These are phyloP conservation scores for Endotrypanum monterogeii DNA, from an alignment of 208 protist species.

Conservation along the genomic window DNA sequence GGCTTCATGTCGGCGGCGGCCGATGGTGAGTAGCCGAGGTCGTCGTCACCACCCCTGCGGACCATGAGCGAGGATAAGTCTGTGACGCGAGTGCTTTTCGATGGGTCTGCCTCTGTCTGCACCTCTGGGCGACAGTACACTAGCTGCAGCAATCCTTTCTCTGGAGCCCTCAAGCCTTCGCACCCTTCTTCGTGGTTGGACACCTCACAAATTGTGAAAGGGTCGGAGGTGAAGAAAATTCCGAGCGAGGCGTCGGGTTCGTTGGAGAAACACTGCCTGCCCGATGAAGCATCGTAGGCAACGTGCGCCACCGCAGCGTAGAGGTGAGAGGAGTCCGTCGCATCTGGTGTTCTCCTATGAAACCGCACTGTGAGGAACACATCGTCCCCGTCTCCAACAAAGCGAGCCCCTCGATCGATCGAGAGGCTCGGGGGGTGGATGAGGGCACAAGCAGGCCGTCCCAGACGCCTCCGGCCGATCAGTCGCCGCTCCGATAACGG, in stretches of 20 bases:
- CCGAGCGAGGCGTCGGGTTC: conserved; percentile 1
- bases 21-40: not conserved
- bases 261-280: conserved; percentile 10
- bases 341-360: conserved; percentile 9
- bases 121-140: conserved; percentile 31
- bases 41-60: not conserved
- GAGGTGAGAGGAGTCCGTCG: conserved; percentile 13
- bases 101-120: not conserved
- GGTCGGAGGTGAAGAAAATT: not conserved
- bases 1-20: too few relatives aligned
- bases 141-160: conserved; percentile 32
- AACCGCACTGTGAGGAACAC: conserved; percentile 24
- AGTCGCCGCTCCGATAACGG: not conserved
- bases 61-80: conserved; percentile 33
- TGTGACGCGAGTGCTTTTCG: not conserved
- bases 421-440: conserved; percentile 11
- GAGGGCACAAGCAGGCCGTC: conserved; percentile 13
- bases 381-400: conserved; percentile 12
- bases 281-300: not conserved
- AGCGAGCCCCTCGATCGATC: conserved; percentile 22
- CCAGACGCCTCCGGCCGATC: not conserved
- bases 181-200: conserved; percentile 9
- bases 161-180: conserved; percentile 35
- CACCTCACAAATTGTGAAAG: conserved; percentile 21
- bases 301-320: conserved; percentile 23